Percentiles rank a stretch among this genome's conserved stretches.
phyloP scores from a whole-genome alignment of 257 asterid species.

The Gentiana dahurica region DNA sequence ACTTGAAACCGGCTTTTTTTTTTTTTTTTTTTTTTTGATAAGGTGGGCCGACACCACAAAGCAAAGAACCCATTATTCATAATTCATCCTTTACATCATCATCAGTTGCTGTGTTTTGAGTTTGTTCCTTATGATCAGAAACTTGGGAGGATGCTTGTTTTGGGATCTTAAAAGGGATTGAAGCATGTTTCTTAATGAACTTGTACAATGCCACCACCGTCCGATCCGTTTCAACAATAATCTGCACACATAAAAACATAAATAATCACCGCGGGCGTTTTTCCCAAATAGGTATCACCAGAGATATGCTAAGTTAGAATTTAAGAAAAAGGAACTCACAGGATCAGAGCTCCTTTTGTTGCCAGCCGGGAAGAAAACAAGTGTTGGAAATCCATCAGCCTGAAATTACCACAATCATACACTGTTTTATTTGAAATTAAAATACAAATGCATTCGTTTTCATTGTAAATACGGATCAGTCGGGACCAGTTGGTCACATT shows the following conservation, averaged over 20 bases:
- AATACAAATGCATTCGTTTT: no score
- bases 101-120: constrained; percentile 17
- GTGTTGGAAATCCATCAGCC: constrained; percentile 93
- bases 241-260: constrained; percentile 26
- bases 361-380: constrained; percentile 79
- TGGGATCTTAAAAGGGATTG: constrained; percentile 78
- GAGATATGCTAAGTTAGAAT: not conserved
- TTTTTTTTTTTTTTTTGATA: no score
- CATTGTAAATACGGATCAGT: not conserved
- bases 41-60: not conserved
- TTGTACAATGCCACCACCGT: constrained; percentile 82
- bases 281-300: not conserved
- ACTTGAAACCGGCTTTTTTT: not conserved
- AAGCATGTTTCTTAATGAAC: constrained; percentile 74
- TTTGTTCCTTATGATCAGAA: constrained; percentile 24
- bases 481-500: not conserved
- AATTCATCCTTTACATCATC: constrained; percentile 56
- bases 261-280: not conserved
- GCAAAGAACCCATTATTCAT: constrained; percentile 15
- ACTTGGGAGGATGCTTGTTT: constrained; percentile 34
- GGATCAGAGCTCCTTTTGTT: constrained; percentile 74
- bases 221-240: constrained; percentile 60
- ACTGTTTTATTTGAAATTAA: no score
- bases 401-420: constrained; percentile 15
- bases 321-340: constrained; percentile 30